Evolutionary conservation across 2,329 filamentous ascomycete genomes (phyloP).

Genomic region (Madurella mycetomatis): DNA sequence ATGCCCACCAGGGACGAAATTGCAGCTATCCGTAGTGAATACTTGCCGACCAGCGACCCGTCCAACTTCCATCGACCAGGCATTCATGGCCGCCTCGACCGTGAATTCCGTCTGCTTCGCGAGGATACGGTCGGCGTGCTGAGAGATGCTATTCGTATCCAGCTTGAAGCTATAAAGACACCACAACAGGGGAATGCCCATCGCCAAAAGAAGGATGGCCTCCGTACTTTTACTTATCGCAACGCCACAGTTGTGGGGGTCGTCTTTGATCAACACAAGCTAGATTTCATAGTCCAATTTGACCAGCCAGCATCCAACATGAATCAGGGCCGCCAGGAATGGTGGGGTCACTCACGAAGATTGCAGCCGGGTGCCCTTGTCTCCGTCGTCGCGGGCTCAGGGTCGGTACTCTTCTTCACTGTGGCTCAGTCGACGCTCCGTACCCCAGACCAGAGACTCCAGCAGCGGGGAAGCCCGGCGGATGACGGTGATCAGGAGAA

Average conservation of each 20-base stretch:
- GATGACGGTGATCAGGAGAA: no score
- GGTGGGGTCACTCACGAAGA: not conserved
- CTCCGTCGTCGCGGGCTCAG: not conserved
- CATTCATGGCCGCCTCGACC: constrained; percentile 11
- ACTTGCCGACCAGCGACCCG: constrained; percentile 36
- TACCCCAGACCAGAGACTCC: not conserved
- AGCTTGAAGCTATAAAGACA: not conserved
- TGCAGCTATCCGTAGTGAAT: constrained; percentile 32
- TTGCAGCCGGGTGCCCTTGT: not conserved
- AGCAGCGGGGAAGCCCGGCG: not conserved
- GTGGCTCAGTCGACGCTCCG: not conserved
- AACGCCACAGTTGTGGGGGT: not conserved
- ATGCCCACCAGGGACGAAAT: constrained; percentile 43
- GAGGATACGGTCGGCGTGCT: constrained; percentile 19
- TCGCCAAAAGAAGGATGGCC: not conserved
- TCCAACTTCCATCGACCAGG: constrained; percentile 14
- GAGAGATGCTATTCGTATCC: constrained; percentile 14
- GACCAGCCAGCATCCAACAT: not conserved
- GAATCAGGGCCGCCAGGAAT: not conserved
- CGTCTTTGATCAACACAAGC: not conserved
- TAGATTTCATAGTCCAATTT: not conserved
- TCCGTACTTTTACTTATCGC: not conserved
- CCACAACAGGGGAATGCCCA: not conserved
- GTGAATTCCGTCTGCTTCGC: constrained; percentile 18
- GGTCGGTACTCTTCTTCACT: not conserved